phyloP scores from a whole-genome alignment of 257 asterid species.

The Capsicum pubescens region DNA sequence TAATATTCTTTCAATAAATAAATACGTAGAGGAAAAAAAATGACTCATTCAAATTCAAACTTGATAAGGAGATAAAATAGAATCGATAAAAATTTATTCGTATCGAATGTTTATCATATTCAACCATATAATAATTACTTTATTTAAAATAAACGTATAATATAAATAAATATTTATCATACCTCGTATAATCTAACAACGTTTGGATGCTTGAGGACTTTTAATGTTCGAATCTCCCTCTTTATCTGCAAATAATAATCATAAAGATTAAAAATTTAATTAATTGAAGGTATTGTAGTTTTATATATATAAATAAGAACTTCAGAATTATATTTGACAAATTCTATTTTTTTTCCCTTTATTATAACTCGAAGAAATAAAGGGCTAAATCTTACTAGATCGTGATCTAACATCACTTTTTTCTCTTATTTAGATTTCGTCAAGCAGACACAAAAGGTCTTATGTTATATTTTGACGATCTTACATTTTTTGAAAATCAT shows the following conservation, averaged over 20 bases:
- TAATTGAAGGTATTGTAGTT: background rate
- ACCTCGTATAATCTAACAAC: constrained; percentile 94
- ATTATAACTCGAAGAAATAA: background rate
- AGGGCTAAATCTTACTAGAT: background rate
- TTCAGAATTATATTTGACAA: background rate
- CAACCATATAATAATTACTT: background rate
- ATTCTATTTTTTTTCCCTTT: background rate
- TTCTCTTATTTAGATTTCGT: background rate
- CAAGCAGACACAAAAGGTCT: background rate
- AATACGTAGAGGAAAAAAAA: background rate
- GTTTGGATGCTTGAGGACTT: constrained; percentile 92
- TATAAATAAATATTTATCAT: background rate
- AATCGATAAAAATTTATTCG: background rate
- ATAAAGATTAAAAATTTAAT: background rate
- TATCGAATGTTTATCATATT: background rate
- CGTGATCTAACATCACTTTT: background rate
- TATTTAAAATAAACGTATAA: background rate
- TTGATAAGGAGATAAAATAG: background rate
- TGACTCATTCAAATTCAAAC: background rate
- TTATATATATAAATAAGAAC: background rate
- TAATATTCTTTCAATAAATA: background rate
- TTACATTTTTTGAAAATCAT: background rate
- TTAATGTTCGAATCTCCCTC: constrained; percentile 91
- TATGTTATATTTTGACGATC: background rate
- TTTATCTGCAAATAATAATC: constrained; percentile 61